phyloP scores from a whole-genome alignment of 2,329 filamentous ascomycete species.

The Verticillium longisporum region DNA sequence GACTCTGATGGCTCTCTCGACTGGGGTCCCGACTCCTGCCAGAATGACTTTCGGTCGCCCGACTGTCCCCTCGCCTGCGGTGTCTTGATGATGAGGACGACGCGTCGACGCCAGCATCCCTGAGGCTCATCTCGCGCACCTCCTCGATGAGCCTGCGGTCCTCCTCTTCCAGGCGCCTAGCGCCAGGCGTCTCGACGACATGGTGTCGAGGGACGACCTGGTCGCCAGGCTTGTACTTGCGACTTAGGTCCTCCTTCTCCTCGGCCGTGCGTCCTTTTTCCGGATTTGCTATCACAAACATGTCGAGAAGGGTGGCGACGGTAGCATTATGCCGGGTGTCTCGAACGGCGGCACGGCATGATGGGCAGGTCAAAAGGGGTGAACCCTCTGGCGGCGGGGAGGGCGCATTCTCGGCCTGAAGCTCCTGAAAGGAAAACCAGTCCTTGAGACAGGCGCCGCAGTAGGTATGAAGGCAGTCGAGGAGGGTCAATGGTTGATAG shows the following conservation, averaged over 20 bases:
- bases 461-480: slow-evolving; percentile 93
- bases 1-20: slow-evolving; percentile 12
- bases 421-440: slow-evolving; percentile 83
- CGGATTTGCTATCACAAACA: slow-evolving; percentile 77
- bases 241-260: slow-evolving; percentile 71
- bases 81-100: slow-evolving; percentile 20
- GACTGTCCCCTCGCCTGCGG: slow-evolving; percentile 13
- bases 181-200: slow-evolving; percentile 41
- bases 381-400: slow-evolving; percentile 40
- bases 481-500: slow-evolving; percentile 82
- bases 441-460: slow-evolving; percentile 93
- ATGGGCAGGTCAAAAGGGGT: slow-evolving; percentile 75
- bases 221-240: slow-evolving; percentile 75
- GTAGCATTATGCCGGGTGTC: slow-evolving; percentile 87
- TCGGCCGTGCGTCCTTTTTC: slow-evolving; percentile 59
- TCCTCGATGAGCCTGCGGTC: slow-evolving; percentile 66
- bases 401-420: slow-evolving; percentile 44
- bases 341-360: slow-evolving; percentile 80
- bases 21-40: slow-evolving; percentile 11
- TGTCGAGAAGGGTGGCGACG: slow-evolving; percentile 82
- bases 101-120: slow-evolving; percentile 50
- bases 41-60: slow-evolving; percentile 8
- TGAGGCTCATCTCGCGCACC: slow-evolving; percentile 66
- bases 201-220: slow-evolving; percentile 63
- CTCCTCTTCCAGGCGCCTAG: slow-evolving; percentile 52